These are phyloP conservation scores for Cucurbita moschata DNA, from an alignment of 306 rosid genomes.

Conservation along the genomic window DNA sequence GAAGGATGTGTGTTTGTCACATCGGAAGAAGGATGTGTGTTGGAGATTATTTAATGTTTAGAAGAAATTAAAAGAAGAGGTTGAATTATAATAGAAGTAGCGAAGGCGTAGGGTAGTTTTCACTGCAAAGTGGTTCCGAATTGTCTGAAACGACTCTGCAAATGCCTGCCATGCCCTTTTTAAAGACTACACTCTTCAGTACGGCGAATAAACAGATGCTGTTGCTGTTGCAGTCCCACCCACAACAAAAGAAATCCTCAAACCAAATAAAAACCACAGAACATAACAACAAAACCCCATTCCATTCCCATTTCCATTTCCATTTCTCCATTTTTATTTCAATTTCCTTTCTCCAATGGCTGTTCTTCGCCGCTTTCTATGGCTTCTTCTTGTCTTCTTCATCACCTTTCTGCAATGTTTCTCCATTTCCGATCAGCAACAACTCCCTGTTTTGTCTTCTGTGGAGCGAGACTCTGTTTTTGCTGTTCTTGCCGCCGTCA, in stretches of 20 bases:
- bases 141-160: background rate
- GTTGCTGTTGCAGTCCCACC: background rate
- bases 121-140: background rate
- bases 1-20: background rate
- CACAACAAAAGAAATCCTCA: background rate
- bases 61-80: background rate
- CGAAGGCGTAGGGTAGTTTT: background rate
- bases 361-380: background rate
- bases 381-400: slow-evolving; percentile 6
- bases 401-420: background rate
- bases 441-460: slow-evolving; percentile 23
- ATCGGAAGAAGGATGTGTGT: no score
- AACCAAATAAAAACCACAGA: background rate
- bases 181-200: background rate
- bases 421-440: slow-evolving; percentile 16
- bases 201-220: background rate
- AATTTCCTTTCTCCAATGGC: slow-evolving; percentile 21
- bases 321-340: background rate
- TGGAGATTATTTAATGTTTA: no score
- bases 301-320: background rate
- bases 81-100: background rate
- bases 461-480: slow-evolving; percentile 36
- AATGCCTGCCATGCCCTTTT: background rate
- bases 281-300: background rate
- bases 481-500: slow-evolving; percentile 40